Conservation (phyloP, 306 rosid species). For the Trifolium fragiferum region DNA sequence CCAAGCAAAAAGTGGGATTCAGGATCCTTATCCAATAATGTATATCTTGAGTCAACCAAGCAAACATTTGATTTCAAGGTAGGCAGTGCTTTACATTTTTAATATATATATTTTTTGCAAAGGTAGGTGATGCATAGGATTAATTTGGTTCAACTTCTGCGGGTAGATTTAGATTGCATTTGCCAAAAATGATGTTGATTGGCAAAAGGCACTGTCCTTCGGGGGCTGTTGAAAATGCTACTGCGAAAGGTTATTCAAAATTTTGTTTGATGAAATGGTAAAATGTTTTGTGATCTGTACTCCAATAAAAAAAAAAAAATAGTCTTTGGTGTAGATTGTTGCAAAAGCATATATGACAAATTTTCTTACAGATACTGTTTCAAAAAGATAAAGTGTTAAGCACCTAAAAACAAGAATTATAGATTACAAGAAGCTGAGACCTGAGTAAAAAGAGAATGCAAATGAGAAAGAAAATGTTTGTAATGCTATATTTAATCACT, state of each 20-base stretch:
- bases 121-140: constrained; percentile 21
- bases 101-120: constrained; percentile 26
- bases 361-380: neutral
- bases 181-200: constrained; percentile 20
- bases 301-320: neutral
- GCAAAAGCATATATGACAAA: neutral
- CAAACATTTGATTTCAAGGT: constrained; percentile 90
- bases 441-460: constrained; percentile 11
- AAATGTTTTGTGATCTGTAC: constrained; percentile 3
- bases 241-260: constrained; percentile 22
- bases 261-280: constrained; percentile 27
- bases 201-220: constrained; percentile 29
- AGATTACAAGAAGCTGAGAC: neutral
- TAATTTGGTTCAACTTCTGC: constrained; percentile 24
- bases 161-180: constrained; percentile 4
- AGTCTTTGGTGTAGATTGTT: neutral
- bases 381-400: neutral
- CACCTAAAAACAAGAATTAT: neutral
- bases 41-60: constrained; percentile 65
- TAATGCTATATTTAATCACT: constrained; percentile 1
- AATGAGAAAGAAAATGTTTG: neutral
- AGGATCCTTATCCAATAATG: constrained; percentile 50
- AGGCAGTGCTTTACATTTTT: constrained; percentile 27
- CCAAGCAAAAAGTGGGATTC: constrained; percentile 54
- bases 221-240: constrained; percentile 20